phyloP scores from a whole-genome alignment of 495 filamentous ascomycete genomes.

The Lasiosphaeria miniovina region DNA sequence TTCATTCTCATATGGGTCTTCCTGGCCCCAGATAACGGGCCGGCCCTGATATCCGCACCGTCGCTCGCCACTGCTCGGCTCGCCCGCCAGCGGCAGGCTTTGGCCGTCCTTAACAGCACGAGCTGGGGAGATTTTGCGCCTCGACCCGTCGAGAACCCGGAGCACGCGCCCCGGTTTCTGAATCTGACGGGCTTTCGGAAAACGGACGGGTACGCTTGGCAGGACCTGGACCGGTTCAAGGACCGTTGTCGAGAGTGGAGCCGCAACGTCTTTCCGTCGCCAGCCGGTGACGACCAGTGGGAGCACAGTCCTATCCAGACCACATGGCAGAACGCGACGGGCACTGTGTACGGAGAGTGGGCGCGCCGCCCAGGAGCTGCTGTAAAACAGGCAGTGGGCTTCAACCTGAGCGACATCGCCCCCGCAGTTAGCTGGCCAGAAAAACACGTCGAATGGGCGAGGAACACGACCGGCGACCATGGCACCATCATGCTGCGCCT shows the following conservation, averaged over 20 bases:
- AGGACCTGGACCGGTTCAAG: conserved; percentile 49
- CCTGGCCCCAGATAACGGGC: conserved; percentile 36
- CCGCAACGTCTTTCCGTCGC: conserved; percentile 35
- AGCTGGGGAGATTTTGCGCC: conserved; percentile 72
- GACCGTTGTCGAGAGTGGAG: conserved; percentile 44
- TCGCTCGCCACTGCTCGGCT: conserved; percentile 38
- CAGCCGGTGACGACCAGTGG: conserved; percentile 29
- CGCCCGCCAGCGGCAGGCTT: conserved; percentile 52
- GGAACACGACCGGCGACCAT: conserved; percentile 63
- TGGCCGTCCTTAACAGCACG: conserved; percentile 66
- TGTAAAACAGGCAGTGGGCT: conserved; percentile 33
- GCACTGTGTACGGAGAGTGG: conserved; percentile 74
- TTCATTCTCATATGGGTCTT: conserved; percentile 43
- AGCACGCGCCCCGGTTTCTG: conserved; percentile 53
- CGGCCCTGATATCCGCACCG: conserved; percentile 40
- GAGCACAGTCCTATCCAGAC: conserved; percentile 41
- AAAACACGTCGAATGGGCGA: conserved; percentile 51
- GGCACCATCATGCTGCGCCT: conserved; percentile 53
- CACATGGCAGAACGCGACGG: conserved; percentile 79
- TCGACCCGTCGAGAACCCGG: conserved; percentile 27
- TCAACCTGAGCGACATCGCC: conserved; percentile 48
- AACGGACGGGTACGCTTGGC: conserved; percentile 74
- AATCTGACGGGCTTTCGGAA: conserved; percentile 74
- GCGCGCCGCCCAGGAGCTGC: conserved; percentile 51
- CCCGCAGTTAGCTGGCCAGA: conserved; percentile 42